Evolutionary conservation across 768 basidiomycete species (phyloP), one percentile per base, ranked within the genome.

Genomic region (Kwoniella pini): DNA sequence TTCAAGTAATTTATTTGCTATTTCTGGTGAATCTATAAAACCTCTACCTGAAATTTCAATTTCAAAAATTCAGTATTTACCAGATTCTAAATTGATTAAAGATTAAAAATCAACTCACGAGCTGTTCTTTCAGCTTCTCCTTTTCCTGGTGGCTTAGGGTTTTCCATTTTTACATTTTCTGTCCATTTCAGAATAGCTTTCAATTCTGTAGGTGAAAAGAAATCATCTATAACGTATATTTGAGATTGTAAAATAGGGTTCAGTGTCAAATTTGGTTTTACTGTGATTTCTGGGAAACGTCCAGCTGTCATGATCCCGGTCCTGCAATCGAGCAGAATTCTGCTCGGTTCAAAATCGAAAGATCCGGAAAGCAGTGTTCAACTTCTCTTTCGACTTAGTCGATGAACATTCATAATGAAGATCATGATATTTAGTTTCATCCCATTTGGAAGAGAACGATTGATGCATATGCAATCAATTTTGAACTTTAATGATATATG

Each of bases 61-160:
- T 27, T n/a, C 19, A 24, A 36, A 54, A 15, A n/a, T 22, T 10
- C 27, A 61, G 54, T 13, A 36, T n/a, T n/a, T n/a, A n/a, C n/a
- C n/a, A n/a, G n/a, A n/a, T n/a, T n/a, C n/a, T n/a, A n/a, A n/a
- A 36, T 36, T 15, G 33, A 36, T 36, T 36, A 9, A 36, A 9
- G 7, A 36, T 7, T 36, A 9, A 15, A 36, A 36, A 15, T 36
- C 11, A 15, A 63, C 68, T 60, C 55, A 70, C 68, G 28, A n/a
- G 57, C 58, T 4, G 68, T 70, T 17, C 68, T 54, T 42, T 70
- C 68, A 6, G 68, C 68, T 54, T 66, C 68, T 1, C 68, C 68
- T 44, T 62, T 70, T 3, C 57, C 61, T n/a, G 68, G 42, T n/a
- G 42, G 40, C 46, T 66, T 67, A 10, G 68, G 68, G 5, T 36